Percentiles rank a stretch among this genome's conserved stretches.
Conservation (phyloP, 305 asterid species). For the Fraxinus xanthoxyloides region DNA sequence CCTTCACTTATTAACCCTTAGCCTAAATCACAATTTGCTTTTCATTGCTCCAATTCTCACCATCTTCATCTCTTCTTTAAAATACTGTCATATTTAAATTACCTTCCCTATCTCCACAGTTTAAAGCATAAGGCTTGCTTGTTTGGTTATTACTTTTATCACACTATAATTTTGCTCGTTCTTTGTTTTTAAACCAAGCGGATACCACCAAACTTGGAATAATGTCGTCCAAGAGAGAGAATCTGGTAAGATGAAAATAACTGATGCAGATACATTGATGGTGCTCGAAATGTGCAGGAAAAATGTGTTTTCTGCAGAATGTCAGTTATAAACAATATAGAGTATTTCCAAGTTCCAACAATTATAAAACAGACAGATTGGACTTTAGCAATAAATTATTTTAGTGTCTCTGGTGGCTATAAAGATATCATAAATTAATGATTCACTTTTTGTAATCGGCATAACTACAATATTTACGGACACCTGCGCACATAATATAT, state of each 20-base stretch:
- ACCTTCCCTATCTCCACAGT: conserved; percentile 1
- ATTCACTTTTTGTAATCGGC: neutral
- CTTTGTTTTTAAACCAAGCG: neutral
- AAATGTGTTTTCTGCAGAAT: neutral
- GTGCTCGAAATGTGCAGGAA: neutral
- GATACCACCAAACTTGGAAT: neutral
- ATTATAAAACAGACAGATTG: neutral
- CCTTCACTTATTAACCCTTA: neutral
- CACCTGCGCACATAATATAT: neutral
- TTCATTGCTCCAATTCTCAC: neutral
- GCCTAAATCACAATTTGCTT: neutral
- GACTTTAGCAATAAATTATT: neutral
- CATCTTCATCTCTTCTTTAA: neutral
- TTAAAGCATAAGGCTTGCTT: conserved; percentile 8
- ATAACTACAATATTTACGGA: neutral
- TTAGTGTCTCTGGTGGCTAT: neutral
- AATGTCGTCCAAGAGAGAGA: neutral
- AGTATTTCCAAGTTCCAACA: neutral
- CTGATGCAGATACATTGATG: neutral
- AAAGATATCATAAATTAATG: neutral
- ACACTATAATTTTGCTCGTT: neutral
- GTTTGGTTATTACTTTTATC: neutral
- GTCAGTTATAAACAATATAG: neutral
- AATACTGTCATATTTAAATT: neutral
- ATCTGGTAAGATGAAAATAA: neutral